phyloP scores from a whole-genome alignment of 2,329 filamentous ascomycete species.

The Bisporella sp. region DNA sequence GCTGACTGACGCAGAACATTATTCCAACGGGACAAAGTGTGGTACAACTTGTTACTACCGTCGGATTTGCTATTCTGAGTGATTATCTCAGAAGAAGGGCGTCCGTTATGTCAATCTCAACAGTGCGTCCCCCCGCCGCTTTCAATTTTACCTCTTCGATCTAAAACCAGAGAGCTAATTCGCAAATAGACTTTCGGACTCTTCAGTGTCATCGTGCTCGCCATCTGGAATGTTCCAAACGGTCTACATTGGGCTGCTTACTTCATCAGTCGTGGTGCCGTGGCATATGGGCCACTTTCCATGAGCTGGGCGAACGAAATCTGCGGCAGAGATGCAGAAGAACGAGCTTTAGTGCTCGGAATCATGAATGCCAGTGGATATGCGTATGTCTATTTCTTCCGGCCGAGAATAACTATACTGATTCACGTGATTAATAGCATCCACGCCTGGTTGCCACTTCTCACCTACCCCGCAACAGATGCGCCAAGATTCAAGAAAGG shows the following conservation, averaged over 20 bases:
- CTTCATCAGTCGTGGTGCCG: slow-evolving; percentile 39
- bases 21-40: slow-evolving; percentile 41
- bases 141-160: neutral
- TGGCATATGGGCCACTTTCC: slow-evolving; percentile 37
- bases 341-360: slow-evolving; percentile 41
- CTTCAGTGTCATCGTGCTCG: slow-evolving; percentile 27
- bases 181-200: slow-evolving; percentile 15
- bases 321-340: slow-evolving; percentile 38
- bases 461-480: slow-evolving; percentile 26
- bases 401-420: too few species aligned
- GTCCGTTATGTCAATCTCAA: slow-evolving; percentile 27
- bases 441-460: slow-evolving; percentile 36
- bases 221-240: slow-evolving; percentile 40
- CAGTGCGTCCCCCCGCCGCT: neutral
- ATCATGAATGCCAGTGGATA: slow-evolving; percentile 40
- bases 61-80: slow-evolving; percentile 46
- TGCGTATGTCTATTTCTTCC: slow-evolving; percentile 23
- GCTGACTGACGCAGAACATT: slow-evolving; percentile 30
- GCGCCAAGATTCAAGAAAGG: slow-evolving; percentile 35
- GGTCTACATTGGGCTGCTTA: slow-evolving; percentile 58
- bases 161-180: slow-evolving; percentile 25
- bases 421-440: too few species aligned
- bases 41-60: slow-evolving; percentile 45
- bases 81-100: slow-evolving; percentile 35
- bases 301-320: slow-evolving; percentile 43